phyloP scores from a whole-genome alignment of 305 asterid species.

The Fraxinus sp. region DNA sequence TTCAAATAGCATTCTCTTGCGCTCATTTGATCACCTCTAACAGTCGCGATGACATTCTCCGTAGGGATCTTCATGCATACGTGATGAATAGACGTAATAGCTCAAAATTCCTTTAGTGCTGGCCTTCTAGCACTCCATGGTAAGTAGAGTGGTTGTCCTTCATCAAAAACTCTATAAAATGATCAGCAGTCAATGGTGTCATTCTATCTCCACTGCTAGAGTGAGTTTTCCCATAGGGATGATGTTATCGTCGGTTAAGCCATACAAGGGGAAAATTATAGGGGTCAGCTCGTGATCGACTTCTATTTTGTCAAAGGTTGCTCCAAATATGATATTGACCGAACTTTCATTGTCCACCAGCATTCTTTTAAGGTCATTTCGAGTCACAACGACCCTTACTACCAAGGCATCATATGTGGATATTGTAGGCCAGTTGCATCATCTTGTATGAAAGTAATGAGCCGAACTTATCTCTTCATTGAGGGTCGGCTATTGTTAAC shows the following conservation, averaged over 20 bases:
- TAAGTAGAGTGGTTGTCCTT: neutral
- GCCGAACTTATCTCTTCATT: neutral
- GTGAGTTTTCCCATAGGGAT: neutral
- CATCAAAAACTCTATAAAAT: too few relatives aligned
- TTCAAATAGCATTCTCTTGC: neutral
- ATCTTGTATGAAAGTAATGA: neutral
- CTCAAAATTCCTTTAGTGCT: neutral
- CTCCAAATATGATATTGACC: neutral
- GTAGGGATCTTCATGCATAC: neutral
- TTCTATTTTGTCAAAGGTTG: too few relatives aligned
- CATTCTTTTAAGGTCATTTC: neutral
- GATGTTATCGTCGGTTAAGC: neutral
- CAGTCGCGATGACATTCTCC: neutral
- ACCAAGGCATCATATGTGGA: neutral
- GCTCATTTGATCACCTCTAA: too few relatives aligned
- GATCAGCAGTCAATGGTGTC: neutral
- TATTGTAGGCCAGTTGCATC: neutral
- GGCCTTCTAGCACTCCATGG: neutral
- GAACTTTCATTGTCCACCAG: neutral
- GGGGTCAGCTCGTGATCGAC: neutral
- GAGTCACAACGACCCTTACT: neutral
- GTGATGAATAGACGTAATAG: neutral
- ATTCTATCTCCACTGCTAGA: neutral
- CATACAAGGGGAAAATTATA: neutral
- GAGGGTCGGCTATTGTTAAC: neutral